A percentile compares a stretch with the other conserved stretches of the same genome.
phyloP scores from a whole-genome alignment of 371 early-diverging fungal genomes.

The Mucor velutinosus region DNA sequence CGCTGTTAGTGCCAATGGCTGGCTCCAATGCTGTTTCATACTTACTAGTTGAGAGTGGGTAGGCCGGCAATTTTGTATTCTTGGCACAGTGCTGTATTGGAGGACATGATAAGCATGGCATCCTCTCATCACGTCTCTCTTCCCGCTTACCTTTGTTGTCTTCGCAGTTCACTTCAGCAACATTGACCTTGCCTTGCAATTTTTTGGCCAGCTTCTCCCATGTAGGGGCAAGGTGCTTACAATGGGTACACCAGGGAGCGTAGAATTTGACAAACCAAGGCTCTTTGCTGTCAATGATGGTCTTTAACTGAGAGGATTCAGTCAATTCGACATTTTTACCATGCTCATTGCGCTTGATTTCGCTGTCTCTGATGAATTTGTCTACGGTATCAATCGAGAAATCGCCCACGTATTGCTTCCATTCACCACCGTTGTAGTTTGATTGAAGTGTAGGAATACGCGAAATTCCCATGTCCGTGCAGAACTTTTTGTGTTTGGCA shows the following conservation, averaged over 20 bases:
- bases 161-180: constrained; percentile 86
- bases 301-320: neutral
- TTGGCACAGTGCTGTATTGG: constrained; percentile 44
- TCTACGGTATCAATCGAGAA: constrained; percentile 4
- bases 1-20: neutral
- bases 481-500: constrained; percentile 4
- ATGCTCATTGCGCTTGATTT: constrained; percentile 3
- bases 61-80: constrained; percentile 70
- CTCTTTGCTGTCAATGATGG: constrained; percentile 19
- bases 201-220: constrained; percentile 70
- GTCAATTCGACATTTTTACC: constrained; percentile 11
- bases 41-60: constrained; percentile 76
- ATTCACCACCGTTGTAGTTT: constrained; percentile 7
- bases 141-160: constrained; percentile 40
- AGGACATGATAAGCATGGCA: neutral
- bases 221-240: constrained; percentile 76
- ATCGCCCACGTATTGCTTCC: constrained; percentile 17
- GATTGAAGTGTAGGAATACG: constrained; percentile 13
- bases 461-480: constrained; percentile 18
- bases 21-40: neutral
- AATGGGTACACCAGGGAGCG: constrained; percentile 92
- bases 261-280: constrained; percentile 80
- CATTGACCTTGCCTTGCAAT: constrained; percentile 63
- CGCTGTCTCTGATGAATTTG: constrained; percentile 5
- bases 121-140: too few species aligned